These are phyloP conservation scores for Verticillium isaacii DNA, from an alignment of 2,329 filamentous ascomycete species.

Conservation along the genomic window DNA sequence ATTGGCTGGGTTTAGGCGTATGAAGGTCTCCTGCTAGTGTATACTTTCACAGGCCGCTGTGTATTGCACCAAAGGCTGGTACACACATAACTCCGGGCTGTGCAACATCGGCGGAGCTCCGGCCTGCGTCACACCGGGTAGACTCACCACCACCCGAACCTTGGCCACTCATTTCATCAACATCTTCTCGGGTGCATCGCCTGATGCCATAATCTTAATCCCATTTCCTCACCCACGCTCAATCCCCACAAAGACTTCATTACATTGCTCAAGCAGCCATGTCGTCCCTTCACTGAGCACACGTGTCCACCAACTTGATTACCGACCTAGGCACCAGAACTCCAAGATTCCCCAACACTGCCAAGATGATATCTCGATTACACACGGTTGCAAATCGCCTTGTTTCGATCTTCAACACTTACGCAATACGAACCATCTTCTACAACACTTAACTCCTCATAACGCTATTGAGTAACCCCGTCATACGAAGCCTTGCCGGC, in stretches of 20 bases:
- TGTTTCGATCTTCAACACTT: not conserved
- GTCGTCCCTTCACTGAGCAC: not conserved
- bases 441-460: not conserved
- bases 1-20: not conserved
- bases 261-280: not conserved
- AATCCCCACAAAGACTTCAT: not conserved
- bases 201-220: not conserved
- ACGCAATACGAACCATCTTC: not conserved
- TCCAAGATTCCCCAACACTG: not conserved
- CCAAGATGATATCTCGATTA: conserved; percentile 38
- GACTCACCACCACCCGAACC: not conserved
- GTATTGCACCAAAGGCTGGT: not conserved
- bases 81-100: not conserved
- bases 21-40: not conserved
- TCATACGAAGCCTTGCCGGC: not conserved
- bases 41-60: not conserved
- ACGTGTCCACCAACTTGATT: not conserved
- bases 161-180: not conserved
- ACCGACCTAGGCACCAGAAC: not conserved
- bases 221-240: not conserved
- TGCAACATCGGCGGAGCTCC: not conserved
- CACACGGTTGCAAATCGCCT: conserved; percentile 6
- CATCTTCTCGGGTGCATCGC: not conserved
- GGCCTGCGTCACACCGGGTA: not conserved
- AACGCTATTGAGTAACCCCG: not conserved